These are phyloP conservation scores for Globomyces sp. DNA, from an alignment of 371 early-diverging fungal species.

Conservation along the genomic window DNA sequence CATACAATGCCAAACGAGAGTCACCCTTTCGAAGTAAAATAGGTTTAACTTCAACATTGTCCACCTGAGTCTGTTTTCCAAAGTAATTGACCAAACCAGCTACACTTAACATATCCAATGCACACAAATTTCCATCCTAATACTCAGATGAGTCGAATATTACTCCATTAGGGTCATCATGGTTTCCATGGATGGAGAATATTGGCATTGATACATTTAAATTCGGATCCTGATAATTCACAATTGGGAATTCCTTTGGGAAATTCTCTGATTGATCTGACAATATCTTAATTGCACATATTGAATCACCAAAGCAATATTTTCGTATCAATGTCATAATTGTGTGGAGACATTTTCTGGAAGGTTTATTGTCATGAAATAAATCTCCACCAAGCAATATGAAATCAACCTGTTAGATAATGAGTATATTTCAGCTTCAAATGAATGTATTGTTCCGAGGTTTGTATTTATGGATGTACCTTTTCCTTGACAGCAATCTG, in stretches of 20 bases:
- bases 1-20: slow-evolving; percentile 85
- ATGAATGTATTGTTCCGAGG: background rate
- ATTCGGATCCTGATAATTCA: slow-evolving; percentile 91
- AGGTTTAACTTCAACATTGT: slow-evolving; percentile 76
- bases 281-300: slow-evolving; percentile 69
- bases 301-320: slow-evolving; percentile 81
- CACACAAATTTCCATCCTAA: slow-evolving; percentile 68
- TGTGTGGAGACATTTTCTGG: slow-evolving; percentile 74
- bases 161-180: slow-evolving; percentile 95
- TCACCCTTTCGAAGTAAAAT: slow-evolving; percentile 81
- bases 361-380: slow-evolving; percentile 97
- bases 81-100: slow-evolving; percentile 95
- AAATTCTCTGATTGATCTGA: slow-evolving; percentile 78
- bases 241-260: slow-evolving; percentile 53
- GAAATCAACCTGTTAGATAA: slow-evolving; percentile 69
- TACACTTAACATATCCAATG: slow-evolving; percentile 82
- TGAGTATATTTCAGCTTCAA: slow-evolving; percentile 24
- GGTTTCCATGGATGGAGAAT: slow-evolving; percentile 99
- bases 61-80: slow-evolving; percentile 74
- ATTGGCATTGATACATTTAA: slow-evolving; percentile 87
- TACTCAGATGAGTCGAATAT: slow-evolving; percentile 11
- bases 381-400: slow-evolving; percentile 98
- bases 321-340: slow-evolving; percentile 76
- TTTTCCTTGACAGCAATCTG: slow-evolving; percentile 66
- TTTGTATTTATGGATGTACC: background rate